Evolutionary conservation across 78 protist species (phyloP).

Genomic region (Carpediemonas membranifera): DNA sequence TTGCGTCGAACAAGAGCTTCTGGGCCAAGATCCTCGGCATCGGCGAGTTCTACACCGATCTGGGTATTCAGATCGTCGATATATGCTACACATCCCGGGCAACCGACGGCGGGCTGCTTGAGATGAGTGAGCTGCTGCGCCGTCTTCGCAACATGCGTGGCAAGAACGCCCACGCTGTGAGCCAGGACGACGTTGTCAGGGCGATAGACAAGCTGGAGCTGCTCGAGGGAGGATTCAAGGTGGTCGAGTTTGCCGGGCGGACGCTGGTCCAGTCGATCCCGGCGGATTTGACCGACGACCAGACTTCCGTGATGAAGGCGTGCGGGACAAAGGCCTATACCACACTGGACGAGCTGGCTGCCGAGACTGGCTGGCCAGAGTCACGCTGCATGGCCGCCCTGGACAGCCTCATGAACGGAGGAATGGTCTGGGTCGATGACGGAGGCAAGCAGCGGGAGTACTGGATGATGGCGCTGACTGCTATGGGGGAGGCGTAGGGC

Average conservation of each 20-base stretch:
- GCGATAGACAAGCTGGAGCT: constrained; percentile 52
- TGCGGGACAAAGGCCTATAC: neutral
- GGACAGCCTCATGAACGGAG: constrained; percentile 1
- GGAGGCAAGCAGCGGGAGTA: no score
- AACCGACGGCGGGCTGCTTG: constrained; percentile 72
- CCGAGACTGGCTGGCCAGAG: constrained; percentile 10
- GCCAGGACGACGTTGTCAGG: constrained; percentile 58
- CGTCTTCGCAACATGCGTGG: constrained; percentile 25
- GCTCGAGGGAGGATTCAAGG: constrained; percentile 49
- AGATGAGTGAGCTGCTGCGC: constrained; percentile 14
- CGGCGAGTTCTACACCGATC: constrained; percentile 84
- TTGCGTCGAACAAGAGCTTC: constrained; percentile 71
- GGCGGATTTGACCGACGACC: constrained; percentile 59
- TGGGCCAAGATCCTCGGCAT: constrained; percentile 85
- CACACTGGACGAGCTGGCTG: neutral
- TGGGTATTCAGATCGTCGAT: constrained; percentile 76
- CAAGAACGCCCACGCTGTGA: constrained; percentile 18
- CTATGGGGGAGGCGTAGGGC: no score
- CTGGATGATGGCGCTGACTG: no score
- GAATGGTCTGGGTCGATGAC: constrained; percentile 38
- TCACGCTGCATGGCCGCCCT: neutral
- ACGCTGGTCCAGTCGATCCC: constrained; percentile 69
- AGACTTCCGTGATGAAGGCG: neutral
- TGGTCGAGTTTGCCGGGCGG: constrained; percentile 26
- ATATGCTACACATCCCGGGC: constrained; percentile 60